Conservation (phyloP, 163 green algal species). For the Chloromonas sp. region DNA sequence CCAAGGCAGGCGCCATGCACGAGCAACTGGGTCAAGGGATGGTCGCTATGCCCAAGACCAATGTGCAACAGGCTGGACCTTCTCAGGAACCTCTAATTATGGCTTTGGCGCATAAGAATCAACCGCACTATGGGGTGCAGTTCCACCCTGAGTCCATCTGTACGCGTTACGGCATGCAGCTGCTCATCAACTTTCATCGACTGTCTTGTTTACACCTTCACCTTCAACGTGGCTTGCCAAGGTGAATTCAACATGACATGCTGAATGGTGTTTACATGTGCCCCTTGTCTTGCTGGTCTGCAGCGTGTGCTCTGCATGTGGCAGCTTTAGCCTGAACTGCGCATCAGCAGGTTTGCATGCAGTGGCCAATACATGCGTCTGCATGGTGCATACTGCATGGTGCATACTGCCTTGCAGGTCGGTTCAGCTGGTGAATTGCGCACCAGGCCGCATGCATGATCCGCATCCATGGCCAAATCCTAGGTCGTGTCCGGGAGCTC, state of each 20-base stretch:
- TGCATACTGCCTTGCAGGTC: background rate
- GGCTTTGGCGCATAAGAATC: constrained; percentile 58
- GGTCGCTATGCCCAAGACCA: no score
- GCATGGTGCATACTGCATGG: background rate
- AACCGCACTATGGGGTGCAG: constrained; percentile 87
- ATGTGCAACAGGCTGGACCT: no score
- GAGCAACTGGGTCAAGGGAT: no score
- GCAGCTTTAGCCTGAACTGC: background rate
- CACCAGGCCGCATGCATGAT: background rate
- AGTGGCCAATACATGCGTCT: background rate
- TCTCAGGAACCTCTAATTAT: constrained; percentile 57
- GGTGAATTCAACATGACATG: background rate
- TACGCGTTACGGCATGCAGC: constrained; percentile 65
- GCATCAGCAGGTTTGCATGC: background rate
- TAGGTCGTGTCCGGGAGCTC: no score
- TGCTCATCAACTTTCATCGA: constrained; percentile 82
- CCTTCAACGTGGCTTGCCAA: background rate
- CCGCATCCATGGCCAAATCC: background rate
- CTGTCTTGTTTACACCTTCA: constrained; percentile 17
- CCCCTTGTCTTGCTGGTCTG: background rate
- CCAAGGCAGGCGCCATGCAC: no score
- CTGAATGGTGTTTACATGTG: background rate
- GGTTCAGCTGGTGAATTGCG: background rate
- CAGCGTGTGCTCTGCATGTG: background rate
- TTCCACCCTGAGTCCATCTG: constrained; percentile 92